Percentiles rank a stretch among this genome's conserved stretches.
Conservation (phyloP, 257 asterid genomes). For the Eucommia ulmoides region DNA sequence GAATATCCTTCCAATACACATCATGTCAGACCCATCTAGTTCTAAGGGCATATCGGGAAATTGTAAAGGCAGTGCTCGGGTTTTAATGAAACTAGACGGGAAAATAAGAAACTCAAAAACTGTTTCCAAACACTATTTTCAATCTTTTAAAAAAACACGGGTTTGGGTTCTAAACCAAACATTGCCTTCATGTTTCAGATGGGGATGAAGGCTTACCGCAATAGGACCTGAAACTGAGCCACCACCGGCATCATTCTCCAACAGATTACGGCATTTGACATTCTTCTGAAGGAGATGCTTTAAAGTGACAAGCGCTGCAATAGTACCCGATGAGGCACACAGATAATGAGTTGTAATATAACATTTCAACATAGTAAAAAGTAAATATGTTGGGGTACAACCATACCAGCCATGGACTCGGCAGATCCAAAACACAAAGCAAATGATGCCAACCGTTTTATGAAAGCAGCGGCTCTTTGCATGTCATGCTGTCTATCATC, state of each 20-base stretch:
- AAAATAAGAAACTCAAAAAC: too few species aligned
- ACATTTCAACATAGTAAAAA: too few species aligned
- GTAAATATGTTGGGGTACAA: too few species aligned
- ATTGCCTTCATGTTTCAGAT: too few species aligned
- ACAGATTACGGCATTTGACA: slow-evolving; percentile 70
- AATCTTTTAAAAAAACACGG: too few species aligned
- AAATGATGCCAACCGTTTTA: slow-evolving; percentile 75
- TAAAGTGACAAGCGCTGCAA: slow-evolving; percentile 73
- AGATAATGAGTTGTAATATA: background rate
- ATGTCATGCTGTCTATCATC: slow-evolving; percentile 93
- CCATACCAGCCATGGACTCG: slow-evolving; percentile 82
- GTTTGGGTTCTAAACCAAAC: too few species aligned
- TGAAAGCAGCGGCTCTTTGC: slow-evolving; percentile 97
- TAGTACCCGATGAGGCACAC: slow-evolving; percentile 3
- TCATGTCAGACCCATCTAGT: too few species aligned
- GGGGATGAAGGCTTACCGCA: slow-evolving; percentile 40
- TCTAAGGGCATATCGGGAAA: too few species aligned
- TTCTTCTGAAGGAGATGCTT: slow-evolving; percentile 87
- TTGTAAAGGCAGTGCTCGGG: too few species aligned
- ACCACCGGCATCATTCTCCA: slow-evolving; percentile 94
- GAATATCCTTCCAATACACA: too few species aligned
- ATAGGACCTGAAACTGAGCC: slow-evolving; percentile 94
- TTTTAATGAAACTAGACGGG: too few species aligned
- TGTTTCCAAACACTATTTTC: too few species aligned
- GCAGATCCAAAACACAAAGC: slow-evolving; percentile 71